Conservation (phyloP, 495 filamentous ascomycete species). For the Hypoxylon subgilvum region DNA sequence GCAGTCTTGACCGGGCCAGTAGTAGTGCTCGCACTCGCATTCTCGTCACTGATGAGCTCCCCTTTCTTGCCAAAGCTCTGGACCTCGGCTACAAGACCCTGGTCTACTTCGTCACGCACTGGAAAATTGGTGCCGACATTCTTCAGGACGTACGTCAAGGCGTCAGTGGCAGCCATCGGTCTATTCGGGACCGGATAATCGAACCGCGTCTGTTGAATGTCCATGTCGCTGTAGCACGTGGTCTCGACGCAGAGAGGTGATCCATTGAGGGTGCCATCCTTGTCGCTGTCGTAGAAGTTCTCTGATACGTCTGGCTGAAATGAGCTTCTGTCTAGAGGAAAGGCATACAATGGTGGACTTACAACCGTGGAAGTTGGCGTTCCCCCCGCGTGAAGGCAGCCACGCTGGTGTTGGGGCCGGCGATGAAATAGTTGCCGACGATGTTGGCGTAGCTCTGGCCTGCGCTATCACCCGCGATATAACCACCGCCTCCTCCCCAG, state of each 20-base stretch:
- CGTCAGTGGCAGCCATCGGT: conserved; percentile 25
- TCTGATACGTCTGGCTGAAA: conserved; percentile 38
- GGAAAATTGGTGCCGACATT: conserved; percentile 32
- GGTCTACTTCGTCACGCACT: conserved; percentile 30
- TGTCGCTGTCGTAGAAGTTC: conserved; percentile 50
- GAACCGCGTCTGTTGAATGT: conserved; percentile 20
- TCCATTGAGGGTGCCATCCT: conserved; percentile 45
- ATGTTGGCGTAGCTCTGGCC: conserved; percentile 47
- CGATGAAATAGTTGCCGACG: conserved; percentile 53
- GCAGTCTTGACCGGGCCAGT: conserved; percentile 18
- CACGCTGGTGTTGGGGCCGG: conserved; percentile 47
- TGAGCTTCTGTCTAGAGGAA: not conserved
- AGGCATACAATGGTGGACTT: conserved; percentile 1
- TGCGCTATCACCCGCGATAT: conserved; percentile 46
- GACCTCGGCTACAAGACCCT: conserved; percentile 33
- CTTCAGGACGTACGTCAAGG: conserved; percentile 28
- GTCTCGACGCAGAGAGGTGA: conserved; percentile 39
- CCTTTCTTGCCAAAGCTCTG: conserved; percentile 38
- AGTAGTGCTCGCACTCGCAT: conserved; percentile 8
- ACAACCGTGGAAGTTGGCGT: conserved; percentile 45
- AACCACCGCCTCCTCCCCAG: conserved; percentile 45
- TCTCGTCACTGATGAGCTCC: conserved; percentile 42
- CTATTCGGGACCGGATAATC: conserved; percentile 27
- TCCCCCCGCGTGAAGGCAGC: conserved; percentile 43
- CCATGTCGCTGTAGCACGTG: conserved; percentile 37